phyloP scores from a whole-genome alignment of 495 filamentous ascomycete species.

The Saxophila tyrrhenica region DNA sequence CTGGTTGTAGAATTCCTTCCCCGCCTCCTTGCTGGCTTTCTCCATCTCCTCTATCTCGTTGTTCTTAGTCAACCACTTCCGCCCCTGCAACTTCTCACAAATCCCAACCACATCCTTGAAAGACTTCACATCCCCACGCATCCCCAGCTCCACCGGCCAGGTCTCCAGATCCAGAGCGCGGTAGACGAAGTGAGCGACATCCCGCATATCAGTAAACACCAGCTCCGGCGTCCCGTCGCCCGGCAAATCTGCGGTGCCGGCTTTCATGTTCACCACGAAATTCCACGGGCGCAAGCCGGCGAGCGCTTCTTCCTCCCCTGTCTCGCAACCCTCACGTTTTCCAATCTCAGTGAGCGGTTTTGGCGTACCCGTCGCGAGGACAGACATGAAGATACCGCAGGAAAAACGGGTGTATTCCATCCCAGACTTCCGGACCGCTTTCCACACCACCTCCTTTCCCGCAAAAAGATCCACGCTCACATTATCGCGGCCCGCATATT shows the following conservation, averaged over 20 bases:
- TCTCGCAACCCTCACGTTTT: constrained; percentile 5
- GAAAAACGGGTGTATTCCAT: constrained; percentile 16
- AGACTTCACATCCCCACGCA: constrained; percentile 16
- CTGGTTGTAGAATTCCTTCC: constrained; percentile 21
- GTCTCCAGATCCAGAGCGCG: constrained; percentile 12
- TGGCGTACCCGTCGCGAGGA: constrained; percentile 15
- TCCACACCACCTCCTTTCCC: constrained; percentile 17
- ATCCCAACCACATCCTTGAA: constrained; percentile 12
- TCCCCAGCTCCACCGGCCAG: constrained; percentile 15
- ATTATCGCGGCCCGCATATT: constrained; percentile 13
- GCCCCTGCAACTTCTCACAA: constrained; percentile 17
- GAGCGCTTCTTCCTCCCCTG: constrained; percentile 18
- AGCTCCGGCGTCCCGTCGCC: constrained; percentile 10
- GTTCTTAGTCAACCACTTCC: constrained; percentile 14
- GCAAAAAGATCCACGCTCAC: constrained; percentile 13
- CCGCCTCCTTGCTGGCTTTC: constrained; percentile 1
- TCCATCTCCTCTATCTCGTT: constrained; percentile 11
- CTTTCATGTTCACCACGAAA: constrained; percentile 19
- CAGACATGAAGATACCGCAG: constrained; percentile 18
- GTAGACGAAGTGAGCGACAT: constrained; percentile 17
- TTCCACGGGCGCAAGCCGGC: constrained; percentile 18
- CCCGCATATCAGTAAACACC: constrained; percentile 19
- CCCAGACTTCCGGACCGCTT: constrained; percentile 3
- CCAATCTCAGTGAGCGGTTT: constrained; percentile 10
- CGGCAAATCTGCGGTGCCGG: constrained; percentile 18